Percentiles rank a stretch among this genome's conserved stretches.
phyloP scores from a whole-genome alignment of 2,329 filamentous ascomycete species.

The Neonectria magnoliae region DNA sequence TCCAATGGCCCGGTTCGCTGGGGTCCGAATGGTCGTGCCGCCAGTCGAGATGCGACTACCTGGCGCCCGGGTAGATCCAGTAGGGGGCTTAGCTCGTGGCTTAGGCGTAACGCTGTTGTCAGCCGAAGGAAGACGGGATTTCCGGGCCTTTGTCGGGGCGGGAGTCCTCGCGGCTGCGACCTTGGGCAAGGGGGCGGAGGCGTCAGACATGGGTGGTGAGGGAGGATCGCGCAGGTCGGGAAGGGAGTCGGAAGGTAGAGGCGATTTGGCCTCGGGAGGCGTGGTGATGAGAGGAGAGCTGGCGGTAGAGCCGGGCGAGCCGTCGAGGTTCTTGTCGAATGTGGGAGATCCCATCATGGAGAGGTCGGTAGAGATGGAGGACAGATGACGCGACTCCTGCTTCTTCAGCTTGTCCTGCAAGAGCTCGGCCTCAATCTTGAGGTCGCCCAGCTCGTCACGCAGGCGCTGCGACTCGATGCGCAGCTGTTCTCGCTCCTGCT shows the following conservation, averaged over 20 bases:
- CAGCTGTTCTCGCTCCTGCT: conserved; percentile 89
- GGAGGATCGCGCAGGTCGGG: conserved; percentile 83
- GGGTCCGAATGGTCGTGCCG: conserved; percentile 61
- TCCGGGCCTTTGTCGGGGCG: conserved; percentile 51
- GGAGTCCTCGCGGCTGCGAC: conserved; percentile 51
- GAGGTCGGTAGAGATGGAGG: conserved; percentile 69
- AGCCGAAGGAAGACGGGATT: conserved; percentile 63
- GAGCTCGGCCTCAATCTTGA: conserved; percentile 95
- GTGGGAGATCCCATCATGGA: conserved; percentile 74
- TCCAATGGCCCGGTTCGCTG: conserved; percentile 61
- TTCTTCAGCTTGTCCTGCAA: conserved; percentile 92
- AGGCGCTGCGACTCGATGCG: conserved; percentile 92
- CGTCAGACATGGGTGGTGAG: conserved; percentile 92
- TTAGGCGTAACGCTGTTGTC: conserved; percentile 66
- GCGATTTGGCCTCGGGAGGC: conserved; percentile 77
- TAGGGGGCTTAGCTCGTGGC: conserved; percentile 61
- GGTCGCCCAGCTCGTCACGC: conserved; percentile 88
- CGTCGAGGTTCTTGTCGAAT: conserved; percentile 75
- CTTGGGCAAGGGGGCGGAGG: conserved; percentile 70
- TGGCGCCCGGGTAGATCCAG: conserved; percentile 46
- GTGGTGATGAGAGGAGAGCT: conserved; percentile 92
- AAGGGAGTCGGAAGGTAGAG: conserved; percentile 65
- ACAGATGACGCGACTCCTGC: conserved; percentile 67
- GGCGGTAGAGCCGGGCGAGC: conserved; percentile 83
- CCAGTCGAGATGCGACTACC: conserved; percentile 57